These are phyloP conservation scores for Phaeotremella skinneri DNA, from an alignment of 768 basidiomycete genomes.

Conservation along the genomic window DNA sequence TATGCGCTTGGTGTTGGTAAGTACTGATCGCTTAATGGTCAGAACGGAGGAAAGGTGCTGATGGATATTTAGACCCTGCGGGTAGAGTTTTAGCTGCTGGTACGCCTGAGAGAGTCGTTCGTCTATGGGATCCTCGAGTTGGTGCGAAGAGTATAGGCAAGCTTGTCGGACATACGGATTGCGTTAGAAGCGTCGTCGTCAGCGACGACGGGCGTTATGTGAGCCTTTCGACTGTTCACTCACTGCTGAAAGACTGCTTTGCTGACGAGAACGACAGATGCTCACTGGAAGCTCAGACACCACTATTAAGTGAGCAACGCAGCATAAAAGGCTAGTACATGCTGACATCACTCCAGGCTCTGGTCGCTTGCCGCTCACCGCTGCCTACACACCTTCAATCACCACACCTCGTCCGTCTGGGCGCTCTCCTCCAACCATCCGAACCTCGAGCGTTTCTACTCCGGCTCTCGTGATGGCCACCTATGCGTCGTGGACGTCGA, in stretches of 20 bases:
- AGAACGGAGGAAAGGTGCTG: neutral
- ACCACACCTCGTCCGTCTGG: conserved; percentile 90
- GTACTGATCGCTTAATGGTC: conserved; percentile 9
- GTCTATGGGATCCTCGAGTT: conserved; percentile 89
- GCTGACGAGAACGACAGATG: conserved; percentile 29
- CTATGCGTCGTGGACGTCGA: conserved; percentile 89
- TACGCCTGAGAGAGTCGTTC: conserved; percentile 82
- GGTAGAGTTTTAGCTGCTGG: conserved; percentile 83
- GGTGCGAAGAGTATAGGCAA: conserved; percentile 73
- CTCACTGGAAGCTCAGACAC: conserved; percentile 52
- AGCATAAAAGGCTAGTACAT: neutral
- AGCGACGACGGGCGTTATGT: conserved; percentile 90
- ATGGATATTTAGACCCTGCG: conserved; percentile 64
- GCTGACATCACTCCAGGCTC: conserved; percentile 65
- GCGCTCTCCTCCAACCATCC: conserved; percentile 84
- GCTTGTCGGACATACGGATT: conserved; percentile 94
- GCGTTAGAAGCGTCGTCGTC: conserved; percentile 82
- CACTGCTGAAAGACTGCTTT: neutral
- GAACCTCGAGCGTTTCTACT: conserved; percentile 83
- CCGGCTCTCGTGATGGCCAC: conserved; percentile 85
- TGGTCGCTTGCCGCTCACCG: conserved; percentile 87
- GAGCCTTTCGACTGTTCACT: conserved; percentile 44
- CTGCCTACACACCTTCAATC: conserved; percentile 91
- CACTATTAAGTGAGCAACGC: conserved; percentile 47
- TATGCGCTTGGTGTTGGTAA: conserved; percentile 50